Base-by-base conservation (phyloP, 768 basidiomycete species). In the Phaeolepiota aurea region DNA sequence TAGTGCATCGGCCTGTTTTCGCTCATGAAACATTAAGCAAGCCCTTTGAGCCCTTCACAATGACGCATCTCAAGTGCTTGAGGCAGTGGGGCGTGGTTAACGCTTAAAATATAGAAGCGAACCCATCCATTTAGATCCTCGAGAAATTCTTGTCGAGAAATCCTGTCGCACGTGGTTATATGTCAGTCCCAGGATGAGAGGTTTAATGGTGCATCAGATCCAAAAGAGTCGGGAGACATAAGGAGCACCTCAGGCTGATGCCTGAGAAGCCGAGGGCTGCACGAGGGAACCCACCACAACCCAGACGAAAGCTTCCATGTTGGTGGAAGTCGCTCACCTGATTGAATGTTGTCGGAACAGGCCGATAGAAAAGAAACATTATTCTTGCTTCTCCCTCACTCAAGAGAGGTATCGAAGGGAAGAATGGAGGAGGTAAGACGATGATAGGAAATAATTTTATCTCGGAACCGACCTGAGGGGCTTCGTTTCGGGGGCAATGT, bases 391-490 rank as follows among this genome's bases (percentile, higher is more conserved):
- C 39, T 30, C 43, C 28, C 46, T 2, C 13, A n/a, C n/a, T 14
- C 40, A 9, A 28, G n/a, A n/a, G n/a, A n/a, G n/a, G n/a, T n/a
- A n/a, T n/a, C n/a, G 22, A 11, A 32, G 35, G n/a, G 18, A 37
- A 42, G 13, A n/a, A n/a, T 33, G 15, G 31, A 41, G 41, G 33
- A 28, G 16, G 36, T 20, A 39, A 34, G 34, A 20, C 32, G 23
- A 44, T 9, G 40, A 41, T 32, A 41, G 14, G 41, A 32, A 22
- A 47, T 31, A 36, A 37, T 38, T 36, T 28, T 43, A 21, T 38
- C 39, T 51, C 53, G 53, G 52, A 34, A 22, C 54, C 54, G 39
- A 28, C 22, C 28, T 39, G 32, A 38, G 37, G 28, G n/a, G 15
- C 19, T 43, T 40, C 45, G 20, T 38, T 41, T 35, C 44, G 49